Base-by-base conservation (phyloP, 805 yeast species). In the Candida vartiovaarae region DNA sequence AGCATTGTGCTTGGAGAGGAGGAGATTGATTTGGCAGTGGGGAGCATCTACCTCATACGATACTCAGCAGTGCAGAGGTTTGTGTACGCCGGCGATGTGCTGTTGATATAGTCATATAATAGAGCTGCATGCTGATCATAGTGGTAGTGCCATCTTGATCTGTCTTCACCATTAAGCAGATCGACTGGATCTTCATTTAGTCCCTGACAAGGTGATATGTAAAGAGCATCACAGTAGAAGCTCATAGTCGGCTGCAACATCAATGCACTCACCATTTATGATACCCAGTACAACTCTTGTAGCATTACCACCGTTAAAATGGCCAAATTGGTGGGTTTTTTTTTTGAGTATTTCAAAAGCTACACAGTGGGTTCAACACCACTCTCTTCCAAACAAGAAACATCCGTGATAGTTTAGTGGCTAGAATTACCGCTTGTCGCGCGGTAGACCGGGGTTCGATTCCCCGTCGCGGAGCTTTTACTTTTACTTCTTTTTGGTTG, bases 1-100 rank as follows among this genome's bases (percentile, higher is more conserved):
- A 58, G 66, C 3, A 66, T 78, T 0, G 54, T 59, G 3, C 64
- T 78, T 9, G 79, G 74, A 24, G 76, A 68, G 25, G 83, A 78
- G 49, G 77, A 72, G 41, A 68, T 84, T 3, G 82, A 76, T 39
- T 67, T 82, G 50, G 70, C 66, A 11, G 61, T 69, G 10, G 80
- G 78, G n/a, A 85, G 87, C 33, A 77, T 89, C 4, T 88, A 85
- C 57, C 85, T 84, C 40, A 71, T 87, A 63, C 70, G 85, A 42
- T 90, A 87, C 63, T 71, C 72, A 5, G 74, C 76, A 0, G 66
- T 80, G 5, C 56, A 68, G 42, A 64, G 62, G 25, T 61, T 67
- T 36, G 53, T 78, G 5, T 54, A 52, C 25, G 63, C 62, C 2
- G 75, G 72, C 2, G 69, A 65, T 34, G 71, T 73, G 4, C 65